Conservation (phyloP, 2,329 filamentous ascomycete species). For the Penicillium italicum region DNA sequence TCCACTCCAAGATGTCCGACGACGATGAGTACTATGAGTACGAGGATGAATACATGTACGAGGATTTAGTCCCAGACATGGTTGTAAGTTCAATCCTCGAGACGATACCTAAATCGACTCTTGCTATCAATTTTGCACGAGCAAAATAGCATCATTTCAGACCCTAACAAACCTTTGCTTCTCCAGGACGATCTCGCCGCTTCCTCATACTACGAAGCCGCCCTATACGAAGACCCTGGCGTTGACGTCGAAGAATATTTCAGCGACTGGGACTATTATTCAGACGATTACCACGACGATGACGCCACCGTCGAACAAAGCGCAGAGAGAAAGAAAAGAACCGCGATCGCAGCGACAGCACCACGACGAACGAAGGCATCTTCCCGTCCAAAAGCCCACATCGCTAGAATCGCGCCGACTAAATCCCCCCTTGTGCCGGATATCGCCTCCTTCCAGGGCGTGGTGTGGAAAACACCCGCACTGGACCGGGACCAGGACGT, state of each 20-base stretch:
- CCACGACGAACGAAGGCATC: slow-evolving; percentile 16
- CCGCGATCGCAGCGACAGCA: slow-evolving; percentile 11
- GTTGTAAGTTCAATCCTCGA: slow-evolving; percentile 27
- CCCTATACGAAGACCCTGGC: slow-evolving; percentile 39
- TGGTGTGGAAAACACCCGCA: slow-evolving; percentile 38
- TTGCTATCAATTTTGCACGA: not conserved
- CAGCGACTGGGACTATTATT: slow-evolving; percentile 47
- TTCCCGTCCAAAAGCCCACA: not conserved
- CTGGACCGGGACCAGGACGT: slow-evolving; percentile 24
- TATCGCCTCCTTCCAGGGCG: slow-evolving; percentile 36
- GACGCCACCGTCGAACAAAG: slow-evolving; percentile 35
- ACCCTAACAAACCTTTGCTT: slow-evolving; percentile 3
- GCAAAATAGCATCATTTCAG: not conserved
- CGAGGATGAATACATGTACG: slow-evolving; percentile 35
- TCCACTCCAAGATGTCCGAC: slow-evolving; percentile 33
- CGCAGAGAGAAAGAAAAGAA: slow-evolving; percentile 14
- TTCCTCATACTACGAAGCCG: slow-evolving; percentile 40
- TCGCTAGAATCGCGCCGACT: not conserved
- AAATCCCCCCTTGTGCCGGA: slow-evolving; percentile 20
- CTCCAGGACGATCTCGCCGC: slow-evolving; percentile 44
- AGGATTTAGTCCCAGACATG: slow-evolving; percentile 35
- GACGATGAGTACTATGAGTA: slow-evolving; percentile 39
- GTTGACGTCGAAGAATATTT: slow-evolving; percentile 40
- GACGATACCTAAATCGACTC: not conserved
- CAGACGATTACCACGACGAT: slow-evolving; percentile 46